phyloP scores from a whole-genome alignment of 139 green algal genomes.

The Picochlorum sp. region DNA sequence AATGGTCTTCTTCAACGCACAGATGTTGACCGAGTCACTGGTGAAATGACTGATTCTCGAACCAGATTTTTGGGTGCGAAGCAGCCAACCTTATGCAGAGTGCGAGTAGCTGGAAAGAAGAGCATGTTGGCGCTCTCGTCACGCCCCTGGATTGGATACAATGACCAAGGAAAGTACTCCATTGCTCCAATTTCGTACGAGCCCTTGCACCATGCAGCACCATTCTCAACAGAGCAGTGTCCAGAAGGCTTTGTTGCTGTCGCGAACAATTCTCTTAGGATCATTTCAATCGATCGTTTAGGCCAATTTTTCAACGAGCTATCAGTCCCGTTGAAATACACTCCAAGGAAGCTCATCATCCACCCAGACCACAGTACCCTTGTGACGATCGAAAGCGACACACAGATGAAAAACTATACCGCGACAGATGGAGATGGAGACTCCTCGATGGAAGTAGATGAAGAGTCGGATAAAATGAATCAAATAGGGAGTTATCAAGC shows the following conservation, averaged over 20 bases:
- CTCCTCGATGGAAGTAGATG: not conserved
- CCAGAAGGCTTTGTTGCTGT: slow-evolving; percentile 96
- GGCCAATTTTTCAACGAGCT: slow-evolving; percentile 89
- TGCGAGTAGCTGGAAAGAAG: slow-evolving; percentile 50
- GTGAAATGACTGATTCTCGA: slow-evolving; percentile 76
- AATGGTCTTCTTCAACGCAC: slow-evolving; percentile 93
- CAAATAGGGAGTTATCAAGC: slow-evolving; percentile 61
- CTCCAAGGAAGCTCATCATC: slow-evolving; percentile 78
- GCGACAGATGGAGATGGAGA: slow-evolving; percentile 24
- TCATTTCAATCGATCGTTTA: slow-evolving; percentile 84
- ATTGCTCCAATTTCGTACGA: slow-evolving; percentile 89
- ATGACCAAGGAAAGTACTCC: slow-evolving; percentile 75
- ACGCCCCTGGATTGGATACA: slow-evolving; percentile 92
- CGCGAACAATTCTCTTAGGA: slow-evolving; percentile 68
- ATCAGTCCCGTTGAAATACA: slow-evolving; percentile 80
- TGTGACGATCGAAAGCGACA: slow-evolving; percentile 67
- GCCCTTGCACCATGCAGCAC: slow-evolving; percentile 66
- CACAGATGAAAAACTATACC: slow-evolving; percentile 53
- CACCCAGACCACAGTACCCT: slow-evolving; percentile 63
- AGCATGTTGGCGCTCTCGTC: slow-evolving; percentile 88
- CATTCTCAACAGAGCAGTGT: slow-evolving; percentile 86
- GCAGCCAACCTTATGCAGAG: slow-evolving; percentile 68
- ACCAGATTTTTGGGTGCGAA: slow-evolving; percentile 86
- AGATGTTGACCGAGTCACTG: slow-evolving; percentile 78
- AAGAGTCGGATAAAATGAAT: not conserved